Evolutionary conservation across 176 grass and related monocot species (phyloP).

Genomic region (Phoenix dactylifera): DNA sequence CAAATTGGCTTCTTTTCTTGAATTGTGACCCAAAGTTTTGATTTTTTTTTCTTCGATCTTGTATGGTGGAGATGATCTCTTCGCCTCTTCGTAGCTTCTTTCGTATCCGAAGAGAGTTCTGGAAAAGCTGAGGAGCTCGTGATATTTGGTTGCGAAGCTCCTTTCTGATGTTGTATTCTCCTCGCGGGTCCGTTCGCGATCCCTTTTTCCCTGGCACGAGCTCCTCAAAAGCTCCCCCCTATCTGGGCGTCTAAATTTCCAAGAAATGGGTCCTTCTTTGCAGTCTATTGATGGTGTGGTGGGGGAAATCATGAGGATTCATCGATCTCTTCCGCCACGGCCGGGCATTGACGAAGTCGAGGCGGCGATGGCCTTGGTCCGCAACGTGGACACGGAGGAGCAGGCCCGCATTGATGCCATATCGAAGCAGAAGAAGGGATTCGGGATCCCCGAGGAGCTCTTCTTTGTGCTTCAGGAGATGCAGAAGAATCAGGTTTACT

Average conservation of each 20-base stretch:
- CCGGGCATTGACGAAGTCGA: constrained; percentile 74
- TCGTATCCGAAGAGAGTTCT: constrained; percentile 48
- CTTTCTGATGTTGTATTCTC: constrained; percentile 14
- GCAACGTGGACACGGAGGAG: constrained; percentile 74
- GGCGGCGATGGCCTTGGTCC: constrained; percentile 59
- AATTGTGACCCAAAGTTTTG: constrained; percentile 1
- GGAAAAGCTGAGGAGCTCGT: constrained; percentile 42
- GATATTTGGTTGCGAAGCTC: constrained; percentile 53
- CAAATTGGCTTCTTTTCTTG: not conserved
- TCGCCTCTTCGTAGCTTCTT: constrained; percentile 7
- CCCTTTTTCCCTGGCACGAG: constrained; percentile 1
- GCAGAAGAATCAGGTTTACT: constrained; percentile 61
- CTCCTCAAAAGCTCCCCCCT: not conserved
- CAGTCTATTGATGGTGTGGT: constrained; percentile 57
- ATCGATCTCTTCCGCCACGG: constrained; percentile 62
- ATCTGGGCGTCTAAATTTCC: constrained; percentile 4
- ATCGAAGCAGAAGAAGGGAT: constrained; percentile 30
- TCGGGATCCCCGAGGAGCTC: constrained; percentile 73
- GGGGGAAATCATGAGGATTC: constrained; percentile 73
- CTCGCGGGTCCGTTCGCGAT: constrained; percentile 5
- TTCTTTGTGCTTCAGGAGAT: constrained; percentile 86
- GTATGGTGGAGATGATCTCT: constrained; percentile 27
- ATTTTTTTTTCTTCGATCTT: constrained; percentile 13
- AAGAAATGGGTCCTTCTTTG: constrained; percentile 36
- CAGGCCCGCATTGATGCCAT: constrained; percentile 51